Evolutionary conservation across 2,329 filamentous ascomycete species (phyloP).

Genomic region (Ceratocystis cubensis): DNA sequence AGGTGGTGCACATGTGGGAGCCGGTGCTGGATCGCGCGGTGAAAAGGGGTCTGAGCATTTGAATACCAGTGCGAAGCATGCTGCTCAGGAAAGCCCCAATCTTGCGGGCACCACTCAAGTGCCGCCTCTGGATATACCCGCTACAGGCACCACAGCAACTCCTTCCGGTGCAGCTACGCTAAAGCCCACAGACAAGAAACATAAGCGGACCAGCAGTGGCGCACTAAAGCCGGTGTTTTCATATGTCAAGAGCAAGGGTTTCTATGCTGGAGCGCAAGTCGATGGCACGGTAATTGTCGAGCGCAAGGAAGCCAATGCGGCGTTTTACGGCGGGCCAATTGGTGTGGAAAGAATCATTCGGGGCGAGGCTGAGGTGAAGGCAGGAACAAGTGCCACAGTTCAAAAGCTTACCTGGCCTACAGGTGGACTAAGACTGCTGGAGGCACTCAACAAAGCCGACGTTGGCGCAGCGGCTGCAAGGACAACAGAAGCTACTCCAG

Average conservation of each 20-base stretch:
- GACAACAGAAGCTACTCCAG: background rate
- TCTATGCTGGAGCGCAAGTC: conserved; percentile 76
- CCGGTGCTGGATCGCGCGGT: conserved; percentile 19
- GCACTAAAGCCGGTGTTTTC: conserved; percentile 37
- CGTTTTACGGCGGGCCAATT: conserved; percentile 60
- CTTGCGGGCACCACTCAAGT: background rate
- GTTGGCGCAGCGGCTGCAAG: background rate
- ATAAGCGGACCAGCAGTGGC: conserved; percentile 21
- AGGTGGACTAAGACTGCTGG: conserved; percentile 11
- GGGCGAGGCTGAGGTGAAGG: conserved; percentile 27
- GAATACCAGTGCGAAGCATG: background rate
- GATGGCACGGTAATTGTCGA: conserved; percentile 82
- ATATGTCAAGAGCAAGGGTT: conserved; percentile 79
- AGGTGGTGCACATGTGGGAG: conserved; percentile 52
- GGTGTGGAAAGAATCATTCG: conserved; percentile 37
- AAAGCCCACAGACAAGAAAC: conserved; percentile 26
- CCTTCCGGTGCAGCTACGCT: conserved; percentile 38
- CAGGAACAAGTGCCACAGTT: background rate
- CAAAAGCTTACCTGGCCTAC: conserved; percentile 14
- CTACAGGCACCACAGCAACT: conserved; percentile 20
- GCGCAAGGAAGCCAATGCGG: conserved; percentile 74
- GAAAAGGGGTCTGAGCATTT: conserved; percentile 15
- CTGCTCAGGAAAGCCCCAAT: background rate
- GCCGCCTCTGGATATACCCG: background rate
- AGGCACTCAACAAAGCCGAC: conserved; percentile 11